Conservation (phyloP, 805 yeast genomes). For the Dipodascus geniculatus region DNA sequence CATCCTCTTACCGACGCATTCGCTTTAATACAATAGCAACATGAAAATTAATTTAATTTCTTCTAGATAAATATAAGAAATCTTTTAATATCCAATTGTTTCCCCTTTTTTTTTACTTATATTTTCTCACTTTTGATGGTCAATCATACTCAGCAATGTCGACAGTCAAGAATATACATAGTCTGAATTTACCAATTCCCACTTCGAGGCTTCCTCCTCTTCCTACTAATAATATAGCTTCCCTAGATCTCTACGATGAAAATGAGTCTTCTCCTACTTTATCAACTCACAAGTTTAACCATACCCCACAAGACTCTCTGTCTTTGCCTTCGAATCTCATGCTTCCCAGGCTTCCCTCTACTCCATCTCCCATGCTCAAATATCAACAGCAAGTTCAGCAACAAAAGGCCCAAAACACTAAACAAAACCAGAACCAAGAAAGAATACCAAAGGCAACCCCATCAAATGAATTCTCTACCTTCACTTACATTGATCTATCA, state of each 20-base stretch:
- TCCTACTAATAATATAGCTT: too few species aligned
- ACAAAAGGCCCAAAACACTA: not conserved
- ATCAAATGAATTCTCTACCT: conserved; percentile 5
- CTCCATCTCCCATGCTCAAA: not conserved
- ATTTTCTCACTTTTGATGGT: not conserved
- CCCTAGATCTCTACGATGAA: not conserved
- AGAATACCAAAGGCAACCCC: not conserved
- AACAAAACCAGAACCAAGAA: not conserved
- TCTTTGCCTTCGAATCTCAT: not conserved
- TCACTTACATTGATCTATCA: conserved; percentile 17
- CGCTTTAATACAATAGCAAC: too few species aligned
- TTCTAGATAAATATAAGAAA: too few species aligned
- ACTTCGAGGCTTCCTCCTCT: not conserved
- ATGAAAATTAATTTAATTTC: too few species aligned
- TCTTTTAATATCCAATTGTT: not conserved
- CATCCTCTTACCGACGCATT: too few species aligned
- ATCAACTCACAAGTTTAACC: not conserved
- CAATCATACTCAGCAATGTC: not conserved
- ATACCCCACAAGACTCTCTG: not conserved
- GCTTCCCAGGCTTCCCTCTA: not conserved
- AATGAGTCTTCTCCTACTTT: not conserved
- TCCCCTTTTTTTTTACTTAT: not conserved
- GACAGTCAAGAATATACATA: not conserved
- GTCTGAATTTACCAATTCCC: not conserved
- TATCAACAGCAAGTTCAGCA: not conserved